Evolutionary conservation across 306 rosid genomes (phyloP), one percentile per base, ranked within the genome.

Genomic region (Citrullus colocynthis): DNA sequence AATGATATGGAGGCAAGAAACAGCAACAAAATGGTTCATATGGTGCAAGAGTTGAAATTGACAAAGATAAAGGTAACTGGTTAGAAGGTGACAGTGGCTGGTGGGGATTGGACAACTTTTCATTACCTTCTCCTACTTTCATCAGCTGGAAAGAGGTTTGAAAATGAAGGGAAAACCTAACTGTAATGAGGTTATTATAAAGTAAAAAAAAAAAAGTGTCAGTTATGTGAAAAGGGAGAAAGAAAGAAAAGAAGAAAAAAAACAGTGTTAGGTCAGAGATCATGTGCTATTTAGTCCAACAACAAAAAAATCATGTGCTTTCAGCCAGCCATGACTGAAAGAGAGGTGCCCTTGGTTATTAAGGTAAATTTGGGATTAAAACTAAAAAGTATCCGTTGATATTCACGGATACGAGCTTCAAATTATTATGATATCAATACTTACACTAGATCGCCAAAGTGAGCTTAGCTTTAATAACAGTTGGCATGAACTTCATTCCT

Each of bases 221-320:
- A 73, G 65, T 42, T 39, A 4, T 73, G 78, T 30, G 59, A 54
- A 74, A 74, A 74, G 34, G 44, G 6, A 67, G 74, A 67, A 67
- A 41, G 74, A 61, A 28, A 61, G 37, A 51, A 51, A 39, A 8
- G 37, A 65, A 65, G 28, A 9, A 9, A 20, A 14, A 75, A 57
- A 82, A 44, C 59, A 78, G n/a, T 42, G 80, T 58, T 81, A 81
- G 85, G 84, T 84, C 17, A 18, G 75, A 54, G 28, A 45, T 80
- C 86, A 87, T 82, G 88, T 82, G 82, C 76, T 82, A 44, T 42
- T 75, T 64, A 37, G 51, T 54, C 52, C 77, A 49, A 42, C 16
- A 8, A 28, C 59, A 55, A 59, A 52, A 13, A 17, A 17, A 70
- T 49, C 28, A 52, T 30, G 78, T 74, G 63, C 48, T 74, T 48